Percentiles rank a stretch among this genome's conserved stretches.
Conservation (phyloP, 306 rosid species). For the Crotalaria pallida region DNA sequence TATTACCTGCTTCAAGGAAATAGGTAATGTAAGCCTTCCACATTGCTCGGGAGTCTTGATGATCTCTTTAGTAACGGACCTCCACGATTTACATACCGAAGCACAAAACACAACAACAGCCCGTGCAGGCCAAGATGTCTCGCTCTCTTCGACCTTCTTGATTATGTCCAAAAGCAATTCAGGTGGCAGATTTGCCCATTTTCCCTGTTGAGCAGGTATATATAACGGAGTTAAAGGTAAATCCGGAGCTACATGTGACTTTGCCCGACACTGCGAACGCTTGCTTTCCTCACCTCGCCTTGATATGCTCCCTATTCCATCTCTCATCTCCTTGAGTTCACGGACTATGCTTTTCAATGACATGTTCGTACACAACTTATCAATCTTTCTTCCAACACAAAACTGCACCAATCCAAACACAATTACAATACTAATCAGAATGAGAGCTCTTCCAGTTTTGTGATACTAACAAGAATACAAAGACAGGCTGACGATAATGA, state of each 20-base stretch:
- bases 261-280: constrained; percentile 44
- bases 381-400: constrained; percentile 25
- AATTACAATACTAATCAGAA: background rate
- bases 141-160: constrained; percentile 64
- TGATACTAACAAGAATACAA: background rate
- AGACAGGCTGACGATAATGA: background rate
- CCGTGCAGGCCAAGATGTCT: constrained; percentile 64
- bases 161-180: constrained; percentile 65
- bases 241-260: constrained; percentile 71
- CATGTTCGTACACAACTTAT: constrained; percentile 36
- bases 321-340: constrained; percentile 53
- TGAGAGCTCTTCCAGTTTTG: background rate
- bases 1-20: constrained; percentile 74
- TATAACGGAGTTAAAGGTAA: constrained; percentile 11
- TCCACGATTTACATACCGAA: constrained; percentile 79
- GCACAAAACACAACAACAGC: constrained; percentile 55
- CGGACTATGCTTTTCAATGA: constrained; percentile 56
- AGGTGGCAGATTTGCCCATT: constrained; percentile 68
- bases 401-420: constrained; percentile 18
- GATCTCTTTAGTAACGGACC: constrained; percentile 47
- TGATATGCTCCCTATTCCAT: constrained; percentile 51
- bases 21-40: constrained; percentile 80
- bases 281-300: constrained; percentile 49
- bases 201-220: constrained; percentile 42
- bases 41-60: constrained; percentile 72